Evolutionary conservation across 2,329 filamentous ascomycete species (phyloP).

Genomic region (Lojkania enalia): DNA sequence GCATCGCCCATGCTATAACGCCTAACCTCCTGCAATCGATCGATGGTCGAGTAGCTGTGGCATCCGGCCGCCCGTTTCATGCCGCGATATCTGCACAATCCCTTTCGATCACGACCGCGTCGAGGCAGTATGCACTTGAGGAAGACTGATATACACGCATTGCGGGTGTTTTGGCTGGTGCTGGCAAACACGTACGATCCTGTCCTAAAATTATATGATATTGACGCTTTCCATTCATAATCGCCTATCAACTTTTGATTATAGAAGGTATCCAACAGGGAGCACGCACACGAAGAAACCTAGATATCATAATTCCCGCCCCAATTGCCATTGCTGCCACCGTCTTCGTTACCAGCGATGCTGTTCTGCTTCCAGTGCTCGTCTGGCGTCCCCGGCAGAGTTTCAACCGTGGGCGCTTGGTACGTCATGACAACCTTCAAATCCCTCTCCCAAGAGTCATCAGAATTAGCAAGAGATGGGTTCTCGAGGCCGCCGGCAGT

Average conservation of each 20-base stretch:
- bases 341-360: too few relatives aligned
- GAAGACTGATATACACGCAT: constrained; percentile 13
- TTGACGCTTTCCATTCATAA: too few relatives aligned
- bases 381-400: neutral
- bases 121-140: constrained; percentile 31
- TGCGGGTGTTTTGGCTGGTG: constrained; percentile 10
- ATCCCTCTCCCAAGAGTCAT: neutral
- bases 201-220: too few relatives aligned
- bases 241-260: too few relatives aligned
- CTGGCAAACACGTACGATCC: too few relatives aligned
- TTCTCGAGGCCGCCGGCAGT: neutral
- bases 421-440: neutral
- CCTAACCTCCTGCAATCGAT: neutral
- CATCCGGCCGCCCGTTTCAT: constrained; percentile 23
- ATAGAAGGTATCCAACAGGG: too few relatives aligned
- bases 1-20: constrained; percentile 4
- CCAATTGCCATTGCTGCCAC: too few relatives aligned
- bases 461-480: neutral
- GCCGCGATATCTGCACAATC: constrained; percentile 21
- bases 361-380: neutral
- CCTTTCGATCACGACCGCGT: constrained; percentile 21
- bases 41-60: constrained; percentile 9
- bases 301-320: too few relatives aligned
- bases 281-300: too few relatives aligned
- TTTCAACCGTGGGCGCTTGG: neutral